Conservation (phyloP, 352 stramenopile genomes). For the Phytophthora macrochlamydospora region DNA sequence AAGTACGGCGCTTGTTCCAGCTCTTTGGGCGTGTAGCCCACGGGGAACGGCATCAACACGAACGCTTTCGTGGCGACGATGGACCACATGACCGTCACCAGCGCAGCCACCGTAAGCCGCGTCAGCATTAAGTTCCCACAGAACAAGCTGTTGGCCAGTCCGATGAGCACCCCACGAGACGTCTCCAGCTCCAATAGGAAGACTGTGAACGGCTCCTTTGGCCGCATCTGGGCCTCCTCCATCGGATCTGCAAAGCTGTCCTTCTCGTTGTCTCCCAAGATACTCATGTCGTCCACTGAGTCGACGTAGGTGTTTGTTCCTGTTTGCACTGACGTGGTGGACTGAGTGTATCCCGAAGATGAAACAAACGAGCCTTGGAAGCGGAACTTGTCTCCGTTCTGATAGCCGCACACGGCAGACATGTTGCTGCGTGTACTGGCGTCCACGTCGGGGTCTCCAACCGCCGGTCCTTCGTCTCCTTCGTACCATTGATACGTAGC, state of each 20-base stretch:
- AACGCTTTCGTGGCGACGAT: slow-evolving; percentile 30
- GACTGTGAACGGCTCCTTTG: slow-evolving; percentile 23
- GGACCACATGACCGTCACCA: slow-evolving; percentile 39
- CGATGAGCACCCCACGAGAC: slow-evolving; percentile 26
- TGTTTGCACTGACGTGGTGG: slow-evolving; percentile 31
- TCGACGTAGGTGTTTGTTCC: slow-evolving; percentile 19
- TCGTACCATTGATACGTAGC: slow-evolving; percentile 54
- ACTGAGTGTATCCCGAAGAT: slow-evolving; percentile 34
- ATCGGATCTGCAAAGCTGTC: slow-evolving; percentile 43
- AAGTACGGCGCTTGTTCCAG: slow-evolving; percentile 41
- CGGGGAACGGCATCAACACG: slow-evolving; percentile 32
- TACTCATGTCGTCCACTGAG: slow-evolving; percentile 22
- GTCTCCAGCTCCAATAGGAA: slow-evolving; percentile 35
- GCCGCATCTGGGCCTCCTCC: slow-evolving; percentile 18
- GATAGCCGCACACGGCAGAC: slow-evolving; percentile 21
- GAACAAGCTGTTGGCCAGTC: slow-evolving; percentile 35
- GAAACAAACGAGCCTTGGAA: slow-evolving; percentile 45
- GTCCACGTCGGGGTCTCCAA: slow-evolving; percentile 10
- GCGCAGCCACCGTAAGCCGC: slow-evolving; percentile 19
- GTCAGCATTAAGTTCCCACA: slow-evolving; percentile 31
- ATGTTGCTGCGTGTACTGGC: slow-evolving; percentile 18
- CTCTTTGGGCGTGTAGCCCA: slow-evolving; percentile 30
- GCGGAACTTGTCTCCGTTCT: slow-evolving; percentile 22
- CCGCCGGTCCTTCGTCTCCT: slow-evolving; percentile 22
- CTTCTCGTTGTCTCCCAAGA: slow-evolving; percentile 34